These are phyloP conservation scores for Boletus semigastroideus DNA, from an alignment of 1,284 basidiomycete species.

Conservation along the genomic window DNA sequence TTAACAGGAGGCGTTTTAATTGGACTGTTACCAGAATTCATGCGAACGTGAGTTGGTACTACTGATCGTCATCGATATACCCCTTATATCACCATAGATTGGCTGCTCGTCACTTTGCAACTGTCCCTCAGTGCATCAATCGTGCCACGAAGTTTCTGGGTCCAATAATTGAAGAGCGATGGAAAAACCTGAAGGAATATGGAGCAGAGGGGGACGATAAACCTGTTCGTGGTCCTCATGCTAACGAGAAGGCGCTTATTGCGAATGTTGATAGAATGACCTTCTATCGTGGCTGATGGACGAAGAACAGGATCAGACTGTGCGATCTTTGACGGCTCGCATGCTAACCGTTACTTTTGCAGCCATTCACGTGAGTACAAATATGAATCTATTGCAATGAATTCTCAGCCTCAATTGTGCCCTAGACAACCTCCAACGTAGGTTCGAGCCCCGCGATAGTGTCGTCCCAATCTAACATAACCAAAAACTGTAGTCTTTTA, in stretches of 20 bases:
- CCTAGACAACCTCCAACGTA: conserved; percentile 19
- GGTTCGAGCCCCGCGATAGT: background rate
- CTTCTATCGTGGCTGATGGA: conserved; percentile 43
- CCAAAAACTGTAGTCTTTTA: conserved; percentile 24
- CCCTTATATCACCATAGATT: background rate
- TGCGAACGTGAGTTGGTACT: conserved; percentile 37
- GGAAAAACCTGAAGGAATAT: conserved; percentile 30
- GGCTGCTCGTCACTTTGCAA: background rate
- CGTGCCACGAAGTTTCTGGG: conserved; percentile 28
- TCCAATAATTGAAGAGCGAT: conserved; percentile 40
- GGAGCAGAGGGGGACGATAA: conserved; percentile 19
- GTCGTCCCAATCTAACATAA: background rate
- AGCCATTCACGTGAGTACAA: conserved; percentile 34
- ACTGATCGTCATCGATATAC: no score
- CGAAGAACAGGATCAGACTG: conserved; percentile 21
- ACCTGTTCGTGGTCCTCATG: background rate
- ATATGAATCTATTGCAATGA: no score
- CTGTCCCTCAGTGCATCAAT: background rate
- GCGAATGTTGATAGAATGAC: conserved; percentile 25
- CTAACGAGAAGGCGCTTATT: no score
- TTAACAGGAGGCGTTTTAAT: conserved; percentile 28
- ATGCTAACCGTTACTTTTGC: conserved; percentile 40
- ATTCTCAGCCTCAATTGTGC: background rate
- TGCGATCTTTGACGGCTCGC: conserved; percentile 30
- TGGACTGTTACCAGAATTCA: conserved; percentile 36